phyloP scores from a whole-genome alignment of 2,329 filamentous ascomycete species.

The Xylariaceae sp. region DNA sequence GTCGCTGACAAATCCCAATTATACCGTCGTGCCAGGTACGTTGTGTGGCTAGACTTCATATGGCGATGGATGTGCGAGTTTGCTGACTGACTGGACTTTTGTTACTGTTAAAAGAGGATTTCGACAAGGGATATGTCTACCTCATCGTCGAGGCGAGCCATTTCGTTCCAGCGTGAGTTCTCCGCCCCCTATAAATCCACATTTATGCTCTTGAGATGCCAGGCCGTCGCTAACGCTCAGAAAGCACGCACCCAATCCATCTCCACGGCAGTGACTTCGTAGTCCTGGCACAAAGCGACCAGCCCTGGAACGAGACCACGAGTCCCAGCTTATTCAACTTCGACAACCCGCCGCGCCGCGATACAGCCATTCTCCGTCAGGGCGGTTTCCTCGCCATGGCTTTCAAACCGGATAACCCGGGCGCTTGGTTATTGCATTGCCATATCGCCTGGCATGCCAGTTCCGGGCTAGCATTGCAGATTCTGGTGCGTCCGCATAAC shows the following conservation, averaged over 20 bases:
- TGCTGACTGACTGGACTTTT: not conserved
- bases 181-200: constrained; percentile 8
- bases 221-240: constrained; percentile 9
- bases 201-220: constrained; percentile 10
- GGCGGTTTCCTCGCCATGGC: constrained; percentile 44
- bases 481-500: constrained; percentile 13
- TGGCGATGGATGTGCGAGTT: too few species aligned
- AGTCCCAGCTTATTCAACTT: constrained; percentile 12
- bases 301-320: constrained; percentile 2
- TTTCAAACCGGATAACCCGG: constrained; percentile 47
- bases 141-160: constrained; percentile 16
- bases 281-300: constrained; percentile 33
- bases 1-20: constrained; percentile 17
- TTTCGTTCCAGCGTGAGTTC: constrained; percentile 18
- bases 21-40: constrained; percentile 18
- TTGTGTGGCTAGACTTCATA: not conserved
- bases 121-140: constrained; percentile 18
- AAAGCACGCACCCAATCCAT: constrained; percentile 40
- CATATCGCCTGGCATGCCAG: constrained; percentile 22
- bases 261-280: constrained; percentile 48
- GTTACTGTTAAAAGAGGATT: constrained; percentile 11
- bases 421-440: constrained; percentile 28
- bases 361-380: constrained; percentile 40
- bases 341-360: constrained; percentile 33
- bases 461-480: constrained; percentile 16